Percentiles rank a stretch among this genome's conserved stretches.
phyloP scores from a whole-genome alignment of 352 stramenopile species.

The Elongisporangium senticosum region DNA sequence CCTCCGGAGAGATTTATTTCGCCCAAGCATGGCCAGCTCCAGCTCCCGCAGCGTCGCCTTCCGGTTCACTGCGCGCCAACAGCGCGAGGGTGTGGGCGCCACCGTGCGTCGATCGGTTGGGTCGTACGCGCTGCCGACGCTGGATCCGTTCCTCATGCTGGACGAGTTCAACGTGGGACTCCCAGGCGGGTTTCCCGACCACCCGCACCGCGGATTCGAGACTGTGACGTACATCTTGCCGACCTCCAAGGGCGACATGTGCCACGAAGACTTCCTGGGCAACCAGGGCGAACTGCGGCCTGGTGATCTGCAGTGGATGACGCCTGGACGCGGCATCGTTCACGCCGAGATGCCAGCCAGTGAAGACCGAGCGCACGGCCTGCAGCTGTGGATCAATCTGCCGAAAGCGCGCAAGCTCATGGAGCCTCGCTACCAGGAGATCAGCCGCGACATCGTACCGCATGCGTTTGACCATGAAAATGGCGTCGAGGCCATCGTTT shows the following conservation, averaged over 20 bases:
- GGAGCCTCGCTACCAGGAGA: constrained; percentile 48
- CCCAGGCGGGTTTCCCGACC: constrained; percentile 78
- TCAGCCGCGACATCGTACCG: constrained; percentile 30
- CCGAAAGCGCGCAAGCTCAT: constrained; percentile 27
- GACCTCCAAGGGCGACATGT: constrained; percentile 63
- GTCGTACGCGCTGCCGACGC: constrained; percentile 20
- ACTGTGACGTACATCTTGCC: constrained; percentile 87
- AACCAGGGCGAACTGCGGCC: constrained; percentile 35
- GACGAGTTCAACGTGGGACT: constrained; percentile 39
- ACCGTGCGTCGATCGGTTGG: constrained; percentile 33
- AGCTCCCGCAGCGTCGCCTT: too few species aligned
- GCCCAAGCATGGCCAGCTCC: constrained; percentile 10
- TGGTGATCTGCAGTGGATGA: constrained; percentile 58
- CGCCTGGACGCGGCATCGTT: constrained; percentile 35
- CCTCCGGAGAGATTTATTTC: constrained; percentile 11
- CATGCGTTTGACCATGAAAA: constrained; percentile 32
- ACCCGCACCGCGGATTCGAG: constrained; percentile 89
- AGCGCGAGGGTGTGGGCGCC: constrained; percentile 30
- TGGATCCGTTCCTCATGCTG: constrained; percentile 52
- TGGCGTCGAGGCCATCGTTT: constrained; percentile 40
- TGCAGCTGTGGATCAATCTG: constrained; percentile 58
- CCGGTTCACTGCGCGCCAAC: constrained; percentile 26
- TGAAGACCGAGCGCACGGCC: constrained; percentile 19
- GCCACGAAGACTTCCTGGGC: constrained; percentile 76
- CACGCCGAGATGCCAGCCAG: constrained; percentile 46